These are phyloP conservation scores for Mycena capillaripes DNA, from an alignment of 768 basidiomycete species.

Conservation along the genomic window DNA sequence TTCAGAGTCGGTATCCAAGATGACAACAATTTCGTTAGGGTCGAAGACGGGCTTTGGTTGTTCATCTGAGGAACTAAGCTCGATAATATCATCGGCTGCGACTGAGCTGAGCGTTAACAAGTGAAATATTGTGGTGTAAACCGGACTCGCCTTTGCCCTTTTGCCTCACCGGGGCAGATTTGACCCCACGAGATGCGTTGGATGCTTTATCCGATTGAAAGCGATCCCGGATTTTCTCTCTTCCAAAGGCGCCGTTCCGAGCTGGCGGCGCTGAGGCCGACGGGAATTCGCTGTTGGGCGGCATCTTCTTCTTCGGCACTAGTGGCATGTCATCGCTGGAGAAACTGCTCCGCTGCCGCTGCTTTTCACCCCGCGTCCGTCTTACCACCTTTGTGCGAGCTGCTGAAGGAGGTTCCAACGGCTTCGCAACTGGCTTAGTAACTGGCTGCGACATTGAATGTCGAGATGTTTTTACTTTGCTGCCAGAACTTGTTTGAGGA, in stretches of 20 bases:
- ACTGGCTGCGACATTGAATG: too few species aligned
- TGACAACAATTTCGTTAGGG: not conserved
- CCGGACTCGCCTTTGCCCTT: slow-evolving; percentile 6
- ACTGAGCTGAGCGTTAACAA: not conserved
- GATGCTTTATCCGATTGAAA: slow-evolving; percentile 7
- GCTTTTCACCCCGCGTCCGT: slow-evolving; percentile 29
- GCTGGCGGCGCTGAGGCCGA: slow-evolving; percentile 29
- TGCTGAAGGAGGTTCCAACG: not conserved
- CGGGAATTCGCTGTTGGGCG: not conserved
- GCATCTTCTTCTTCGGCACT: not conserved
- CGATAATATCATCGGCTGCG: not conserved
- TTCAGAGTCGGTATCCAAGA: slow-evolving; percentile 24
- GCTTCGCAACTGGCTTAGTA: not conserved
- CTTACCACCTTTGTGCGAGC: slow-evolving; percentile 12
- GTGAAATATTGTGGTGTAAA: not conserved
- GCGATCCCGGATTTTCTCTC: slow-evolving; percentile 6
- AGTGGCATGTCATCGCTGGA: slow-evolving; percentile 12
- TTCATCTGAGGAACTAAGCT: not conserved
- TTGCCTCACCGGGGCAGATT: slow-evolving; percentile 20
- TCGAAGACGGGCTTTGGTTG: not conserved
- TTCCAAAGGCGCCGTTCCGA: not conserved
- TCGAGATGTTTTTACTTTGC: slow-evolving; percentile 2
- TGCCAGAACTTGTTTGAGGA: not conserved
- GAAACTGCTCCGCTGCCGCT: slow-evolving; percentile 8
- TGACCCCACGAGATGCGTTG: not conserved